A percentile compares a stretch with the other conserved stretches of the same genome.
Conservation (phyloP, 768 basidiomycete species). For the Chalciporus chontae region DNA sequence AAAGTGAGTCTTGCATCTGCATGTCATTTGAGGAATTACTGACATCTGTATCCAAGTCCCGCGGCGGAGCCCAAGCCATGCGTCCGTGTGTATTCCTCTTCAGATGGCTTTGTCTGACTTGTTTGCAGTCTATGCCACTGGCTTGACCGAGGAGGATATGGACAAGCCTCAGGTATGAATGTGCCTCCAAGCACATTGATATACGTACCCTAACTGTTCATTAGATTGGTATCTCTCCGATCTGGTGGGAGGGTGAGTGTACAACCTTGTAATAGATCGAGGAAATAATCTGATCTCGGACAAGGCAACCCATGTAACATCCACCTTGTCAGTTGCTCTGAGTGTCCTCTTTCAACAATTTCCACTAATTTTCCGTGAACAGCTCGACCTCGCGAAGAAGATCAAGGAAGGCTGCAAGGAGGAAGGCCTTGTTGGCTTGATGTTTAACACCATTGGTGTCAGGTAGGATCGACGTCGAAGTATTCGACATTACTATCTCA, state of each 20-base stretch:
- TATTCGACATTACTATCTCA: not conserved
- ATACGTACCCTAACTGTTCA: slow-evolving; percentile 6
- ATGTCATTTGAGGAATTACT: not conserved
- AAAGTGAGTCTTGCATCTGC: slow-evolving; percentile 48
- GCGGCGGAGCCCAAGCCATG: slow-evolving; percentile 85
- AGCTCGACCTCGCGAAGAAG: slow-evolving; percentile 77
- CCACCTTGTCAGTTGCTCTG: slow-evolving; percentile 56
- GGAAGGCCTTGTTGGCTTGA: slow-evolving; percentile 77
- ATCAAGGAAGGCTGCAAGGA: slow-evolving; percentile 81
- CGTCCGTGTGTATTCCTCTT: slow-evolving; percentile 43
- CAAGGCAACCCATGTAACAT: slow-evolving; percentile 84
- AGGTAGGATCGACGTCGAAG: slow-evolving; percentile 60
- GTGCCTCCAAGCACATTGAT: not conserved
- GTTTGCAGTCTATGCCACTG: slow-evolving; percentile 64
- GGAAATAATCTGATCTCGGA: not conserved
- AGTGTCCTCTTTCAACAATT: not conserved
- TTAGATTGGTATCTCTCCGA: slow-evolving; percentile 82
- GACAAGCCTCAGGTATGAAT: slow-evolving; percentile 69
- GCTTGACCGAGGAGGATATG: slow-evolving; percentile 77
- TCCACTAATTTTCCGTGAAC: slow-evolving; percentile 7
- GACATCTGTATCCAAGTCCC: slow-evolving; percentile 35
- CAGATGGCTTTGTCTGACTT: not conserved
- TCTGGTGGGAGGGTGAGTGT: slow-evolving; percentile 84
- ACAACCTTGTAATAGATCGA: not conserved
- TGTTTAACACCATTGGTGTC: slow-evolving; percentile 83